These are phyloP conservation scores for Penicillium salamii DNA, from an alignment of 495 filamentous ascomycete genomes.

Conservation along the genomic window DNA sequence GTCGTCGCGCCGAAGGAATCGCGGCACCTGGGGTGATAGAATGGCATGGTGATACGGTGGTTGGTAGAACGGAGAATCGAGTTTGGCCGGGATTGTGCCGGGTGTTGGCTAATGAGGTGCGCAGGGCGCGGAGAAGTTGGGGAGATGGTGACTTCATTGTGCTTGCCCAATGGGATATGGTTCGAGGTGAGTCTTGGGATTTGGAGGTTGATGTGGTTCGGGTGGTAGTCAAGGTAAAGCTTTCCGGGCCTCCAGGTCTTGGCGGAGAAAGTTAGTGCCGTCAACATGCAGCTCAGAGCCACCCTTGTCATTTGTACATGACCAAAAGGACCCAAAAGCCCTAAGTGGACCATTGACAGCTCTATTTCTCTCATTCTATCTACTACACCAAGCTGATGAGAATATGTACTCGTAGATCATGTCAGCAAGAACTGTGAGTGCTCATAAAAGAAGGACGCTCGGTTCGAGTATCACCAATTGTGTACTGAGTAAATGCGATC, in stretches of 20 bases:
- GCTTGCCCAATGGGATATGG: background rate
- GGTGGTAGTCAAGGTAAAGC: background rate
- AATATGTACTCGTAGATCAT: no score
- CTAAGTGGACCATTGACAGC: no score
- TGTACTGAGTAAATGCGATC: no score
- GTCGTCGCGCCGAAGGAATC: slow-evolving; percentile 18
- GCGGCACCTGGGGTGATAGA: background rate
- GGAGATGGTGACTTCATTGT: slow-evolving; percentile 42
- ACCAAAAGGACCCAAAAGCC: no score
- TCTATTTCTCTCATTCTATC: no score
- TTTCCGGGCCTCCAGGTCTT: background rate
- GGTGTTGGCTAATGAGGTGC: slow-evolving; percentile 27
- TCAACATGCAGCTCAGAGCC: background rate
- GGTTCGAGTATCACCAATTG: no score
- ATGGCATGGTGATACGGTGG: slow-evolving; percentile 10
- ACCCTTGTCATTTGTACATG: no score
- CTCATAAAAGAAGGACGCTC: no score
- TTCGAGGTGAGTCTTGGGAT: no score
- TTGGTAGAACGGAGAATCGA: slow-evolving; percentile 8
- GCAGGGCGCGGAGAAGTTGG: slow-evolving; percentile 45
- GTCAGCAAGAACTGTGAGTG: no score
- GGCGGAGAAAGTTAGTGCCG: background rate
- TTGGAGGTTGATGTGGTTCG: background rate
- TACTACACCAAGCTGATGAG: no score
- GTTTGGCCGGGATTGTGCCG: slow-evolving; percentile 13